Evolutionary conservation across 306 rosid genomes (phyloP).

Genomic region (Acacia melanoxylon): DNA sequence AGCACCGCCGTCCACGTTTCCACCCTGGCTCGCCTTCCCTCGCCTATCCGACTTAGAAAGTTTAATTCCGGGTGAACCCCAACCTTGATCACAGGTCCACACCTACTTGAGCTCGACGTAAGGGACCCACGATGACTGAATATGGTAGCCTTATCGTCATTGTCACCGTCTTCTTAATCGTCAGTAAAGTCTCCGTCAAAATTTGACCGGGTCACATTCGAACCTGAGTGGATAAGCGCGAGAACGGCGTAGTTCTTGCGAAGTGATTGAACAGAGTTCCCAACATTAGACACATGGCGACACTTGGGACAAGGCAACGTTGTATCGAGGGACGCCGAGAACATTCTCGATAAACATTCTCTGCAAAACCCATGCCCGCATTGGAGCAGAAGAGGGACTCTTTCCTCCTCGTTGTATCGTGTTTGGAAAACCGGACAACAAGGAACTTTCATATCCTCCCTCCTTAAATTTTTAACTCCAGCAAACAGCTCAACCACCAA

Average conservation of each 20-base stretch:
- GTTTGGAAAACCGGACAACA: slow-evolving; percentile 94
- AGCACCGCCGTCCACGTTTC: slow-evolving; percentile 88
- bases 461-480: background rate
- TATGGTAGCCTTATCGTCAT: slow-evolving; percentile 40
- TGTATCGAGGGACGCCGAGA: no score
- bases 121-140: slow-evolving; percentile 58
- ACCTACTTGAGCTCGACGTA: slow-evolving; percentile 69
- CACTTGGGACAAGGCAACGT: no score
- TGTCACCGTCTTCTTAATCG: slow-evolving; percentile 49
- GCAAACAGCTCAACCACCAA: background rate
- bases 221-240: slow-evolving; percentile 63
- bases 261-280: slow-evolving; percentile 83
- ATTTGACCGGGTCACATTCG: slow-evolving; percentile 25
- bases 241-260: slow-evolving; percentile 88
- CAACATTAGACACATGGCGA: no score
- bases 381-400: no score
- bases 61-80: slow-evolving; percentile 76
- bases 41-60: slow-evolving; percentile 68
- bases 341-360: no score
- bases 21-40: slow-evolving; percentile 69
- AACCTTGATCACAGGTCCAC: slow-evolving; percentile 85
- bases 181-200: slow-evolving; percentile 64
- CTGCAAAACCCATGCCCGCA: no score
- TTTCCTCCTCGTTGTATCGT: slow-evolving; percentile 95
- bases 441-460: slow-evolving; percentile 70